Conservation (phyloP, 306 rosid genomes). For the Rosa lucieae region DNA sequence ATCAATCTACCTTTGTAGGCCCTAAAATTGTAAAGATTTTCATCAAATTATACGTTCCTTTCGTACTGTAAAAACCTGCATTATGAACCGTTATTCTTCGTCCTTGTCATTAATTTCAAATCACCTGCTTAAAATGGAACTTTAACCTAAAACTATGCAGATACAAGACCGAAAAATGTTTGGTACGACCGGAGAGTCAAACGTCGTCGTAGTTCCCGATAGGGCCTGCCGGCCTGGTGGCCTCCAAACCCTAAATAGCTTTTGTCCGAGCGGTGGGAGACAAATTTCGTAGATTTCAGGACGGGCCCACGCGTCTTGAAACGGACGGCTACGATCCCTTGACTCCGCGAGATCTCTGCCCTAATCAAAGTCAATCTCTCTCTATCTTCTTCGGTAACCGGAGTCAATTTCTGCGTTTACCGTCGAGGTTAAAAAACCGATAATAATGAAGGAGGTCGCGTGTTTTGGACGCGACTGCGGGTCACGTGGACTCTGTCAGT, state of each 20-base stretch:
- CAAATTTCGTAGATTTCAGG: neutral
- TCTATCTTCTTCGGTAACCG: neutral
- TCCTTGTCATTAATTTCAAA: neutral
- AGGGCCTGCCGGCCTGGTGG: neutral
- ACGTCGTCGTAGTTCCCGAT: neutral
- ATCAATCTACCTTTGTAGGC: neutral
- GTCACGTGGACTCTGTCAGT: slow-evolving; percentile 21
- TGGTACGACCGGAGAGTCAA: neutral
- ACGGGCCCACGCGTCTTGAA: neutral
- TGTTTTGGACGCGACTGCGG: neutral
- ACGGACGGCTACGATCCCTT: neutral
- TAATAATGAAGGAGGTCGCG: neutral
- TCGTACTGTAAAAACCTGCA: neutral
- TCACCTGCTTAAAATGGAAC: neutral
- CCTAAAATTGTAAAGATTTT: neutral
- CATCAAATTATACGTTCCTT: neutral
- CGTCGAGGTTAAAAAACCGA: neutral
- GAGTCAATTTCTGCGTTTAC: neutral
- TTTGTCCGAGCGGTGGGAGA: slow-evolving; percentile 3
- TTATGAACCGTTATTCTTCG: neutral
- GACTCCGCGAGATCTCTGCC: neutral
- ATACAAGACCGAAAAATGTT: neutral
- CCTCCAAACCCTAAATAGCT: slow-evolving; percentile 6
- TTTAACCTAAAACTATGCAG: neutral
- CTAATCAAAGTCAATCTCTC: neutral